Evolutionary conservation across 1,284 basidiomycete genomes (phyloP), one percentile per base, ranked within the genome.

Genomic region (Singerocomus inundabilis): DNA sequence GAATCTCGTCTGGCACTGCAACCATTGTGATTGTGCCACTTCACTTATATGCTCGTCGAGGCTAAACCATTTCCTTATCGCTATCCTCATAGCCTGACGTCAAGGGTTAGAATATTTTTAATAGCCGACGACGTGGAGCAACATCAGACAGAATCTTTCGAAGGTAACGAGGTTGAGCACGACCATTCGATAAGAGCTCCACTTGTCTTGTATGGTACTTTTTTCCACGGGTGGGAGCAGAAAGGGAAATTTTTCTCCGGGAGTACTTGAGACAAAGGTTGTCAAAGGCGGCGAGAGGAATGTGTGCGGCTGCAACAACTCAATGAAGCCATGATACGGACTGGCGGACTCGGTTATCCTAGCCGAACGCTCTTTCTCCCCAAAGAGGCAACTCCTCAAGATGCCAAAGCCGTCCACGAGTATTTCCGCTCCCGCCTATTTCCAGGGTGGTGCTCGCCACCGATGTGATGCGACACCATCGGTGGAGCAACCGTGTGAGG

Each of bases 41-140:
- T 18, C 25, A n/a, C 49, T 68, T 69, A 63, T 56, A 69, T 68
- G 53, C 44, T 38, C 35, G 24, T 46, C 30, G 21, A 21, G 21
- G 45, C 4, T 30, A 21, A 42, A 15, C 13, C 16, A 28, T 21
- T 5, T 15, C 15, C 38, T 51, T 46, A 53, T 60, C 48, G 38
- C 16, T 36, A 40, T 38, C n/a, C 12, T 32, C 21, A 16, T 18
- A 21, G 16, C 29, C 48, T 67, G 63, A 65, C 63, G 63, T 69
- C 66, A 68, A 68, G 65, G 63, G 65, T 49, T 25, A 21, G 28
- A 38, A 39, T 44, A 24, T 29, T 40, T 42, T 51, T 52, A 51
- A 21, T 21, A 4, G 47, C 30, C 39, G 36, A 18, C 13, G 6
- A 34, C n/a, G 42, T 26, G 56, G 51, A 46, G 46, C 37, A 3